Base-by-base conservation (phyloP, 2,329 filamentous ascomycete species). In the Sporothrix luriei region DNA sequence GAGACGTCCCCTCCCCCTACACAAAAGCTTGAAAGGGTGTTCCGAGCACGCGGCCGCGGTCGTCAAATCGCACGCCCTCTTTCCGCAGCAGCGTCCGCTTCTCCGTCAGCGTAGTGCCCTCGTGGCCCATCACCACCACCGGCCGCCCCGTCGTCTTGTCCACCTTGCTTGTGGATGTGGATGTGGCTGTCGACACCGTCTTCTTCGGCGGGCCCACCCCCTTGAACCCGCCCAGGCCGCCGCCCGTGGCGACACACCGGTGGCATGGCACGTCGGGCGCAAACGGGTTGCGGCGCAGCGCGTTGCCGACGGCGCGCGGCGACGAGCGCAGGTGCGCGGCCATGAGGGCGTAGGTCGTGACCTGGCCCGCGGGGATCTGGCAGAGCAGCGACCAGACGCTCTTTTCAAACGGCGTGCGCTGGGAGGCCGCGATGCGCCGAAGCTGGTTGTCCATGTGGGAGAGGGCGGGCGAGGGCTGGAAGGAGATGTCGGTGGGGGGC, bases 201-300 rank as follows among this genome's bases (percentile, higher is more conserved):
- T 46, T 52, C 1, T n/a, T 55, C n/a, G 16, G 83, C 3, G 87
- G 84, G 83, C 87, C 88, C 73, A 87, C 84, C 2, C 90, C 90
- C 78, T 89, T 88, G 81, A 91, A 92, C 0, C 90, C 90, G 54
- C 90, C 90, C 26, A 93, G 78, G n/a, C 84, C 83, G 14, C 91
- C 89, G 66, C 89, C 89, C 52, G 88, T 89, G 6, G 91, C 91
- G 61, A 96, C 86, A 26, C 94, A 90, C 11, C 93, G 85, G 78
- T 96, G 92, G 72, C 92, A 96, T 1, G 92, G 93, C 4, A 94
- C 90, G 46, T 87, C 84, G 0, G 93, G 92, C 16, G 93, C 92
- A 75, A 94, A 96, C 0, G 92, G 92, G 77, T 97, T 97, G 11
- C 85, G 82, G 21, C 90, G 85, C 76, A 96, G 82, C 1, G 91